Base-by-base conservation (phyloP, 345 rosid genomes). In the Psidium friedrichsthalianum region DNA sequence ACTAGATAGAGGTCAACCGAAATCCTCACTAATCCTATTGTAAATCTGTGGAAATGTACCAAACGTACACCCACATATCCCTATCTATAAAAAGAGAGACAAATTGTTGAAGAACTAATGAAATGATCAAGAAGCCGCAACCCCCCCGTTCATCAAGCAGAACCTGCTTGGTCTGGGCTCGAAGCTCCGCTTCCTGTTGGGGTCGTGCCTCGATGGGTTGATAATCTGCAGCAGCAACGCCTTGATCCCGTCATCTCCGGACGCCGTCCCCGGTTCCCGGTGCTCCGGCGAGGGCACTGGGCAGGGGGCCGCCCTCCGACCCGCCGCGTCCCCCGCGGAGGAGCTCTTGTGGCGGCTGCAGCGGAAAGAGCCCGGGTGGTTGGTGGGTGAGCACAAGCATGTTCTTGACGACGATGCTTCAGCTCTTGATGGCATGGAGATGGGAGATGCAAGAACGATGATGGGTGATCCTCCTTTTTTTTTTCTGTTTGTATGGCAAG, bases 311-410 rank as follows among this genome's bases (percentile, higher is more conserved):
- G 6, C 47, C 47, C 78, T 32, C 10, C 12, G 49, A 15, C 42
- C 51, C 29, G 36, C 6, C 1, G 64, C 51, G 11, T 49, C 57
- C 51, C 56, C 49, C 14, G 32, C 44, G 82, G 49, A 56, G 61
- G 8, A 22, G 74, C 82, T 89, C 87, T 89, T 85, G 87, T 92
- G 94, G 20, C 85, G 40, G 90, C 89, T 87, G 86, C 94, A 92
- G 25, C 92, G 82, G 92, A 93, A 92, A 15, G 95, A 93, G 74
- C 94, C 93, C 0, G 91, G 93, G 78, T 93, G 93, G 5, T 84
- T 74, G 57, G 94, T 91, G 49, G 93, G 93, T 5, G 94, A 88
- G 59, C 95, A 91, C 0, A 91, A 85, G 83, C 94, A 93, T 51
- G 90, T 85, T 27, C 86, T 83, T 29, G 10, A 56, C 24, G 24